These are phyloP conservation scores for Boechera divaricarpa DNA, from an alignment of 345 rosid species.

Conservation along the genomic window DNA sequence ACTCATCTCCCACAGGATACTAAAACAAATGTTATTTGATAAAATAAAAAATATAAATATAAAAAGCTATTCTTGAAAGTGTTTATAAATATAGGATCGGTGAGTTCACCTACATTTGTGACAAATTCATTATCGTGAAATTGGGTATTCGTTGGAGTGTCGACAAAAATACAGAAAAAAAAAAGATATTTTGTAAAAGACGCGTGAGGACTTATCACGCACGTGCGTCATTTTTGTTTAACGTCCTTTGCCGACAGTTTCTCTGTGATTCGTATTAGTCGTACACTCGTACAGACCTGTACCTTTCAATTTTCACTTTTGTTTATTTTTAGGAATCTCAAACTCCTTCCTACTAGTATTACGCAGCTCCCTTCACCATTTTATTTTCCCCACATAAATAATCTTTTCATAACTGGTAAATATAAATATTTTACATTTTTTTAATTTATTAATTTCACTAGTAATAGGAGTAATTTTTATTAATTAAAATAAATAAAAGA, in stretches of 20 bases:
- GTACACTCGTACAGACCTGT: slow-evolving; percentile 43
- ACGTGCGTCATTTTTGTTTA: slow-evolving; percentile 33
- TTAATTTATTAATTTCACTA: too few relatives aligned
- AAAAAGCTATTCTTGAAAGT: neutral
- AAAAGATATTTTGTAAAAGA: slow-evolving; percentile 20
- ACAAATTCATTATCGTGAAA: neutral
- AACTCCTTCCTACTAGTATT: slow-evolving; percentile 4
- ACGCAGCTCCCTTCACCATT: neutral
- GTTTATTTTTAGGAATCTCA: slow-evolving; percentile 15
- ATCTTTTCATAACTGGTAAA: too few relatives aligned
- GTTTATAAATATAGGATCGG: neutral
- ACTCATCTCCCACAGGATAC: neutral
- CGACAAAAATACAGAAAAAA: neutral
- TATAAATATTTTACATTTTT: neutral
- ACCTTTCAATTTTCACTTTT: slow-evolving; percentile 13
- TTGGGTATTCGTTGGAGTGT: neutral
- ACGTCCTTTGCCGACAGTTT: slow-evolving; percentile 41
- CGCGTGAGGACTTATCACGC: slow-evolving; percentile 19
- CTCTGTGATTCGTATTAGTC: slow-evolving; percentile 27
- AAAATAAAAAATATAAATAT: too few relatives aligned
- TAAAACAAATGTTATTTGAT: too few relatives aligned
- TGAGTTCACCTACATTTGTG: slow-evolving; percentile 4
- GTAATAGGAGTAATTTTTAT: too few relatives aligned
- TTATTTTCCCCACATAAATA: neutral
- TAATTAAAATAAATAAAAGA: neutral